Conservation (phyloP, 2,329 filamentous ascomycete species). For the Sporothrix brasiliensis region DNA sequence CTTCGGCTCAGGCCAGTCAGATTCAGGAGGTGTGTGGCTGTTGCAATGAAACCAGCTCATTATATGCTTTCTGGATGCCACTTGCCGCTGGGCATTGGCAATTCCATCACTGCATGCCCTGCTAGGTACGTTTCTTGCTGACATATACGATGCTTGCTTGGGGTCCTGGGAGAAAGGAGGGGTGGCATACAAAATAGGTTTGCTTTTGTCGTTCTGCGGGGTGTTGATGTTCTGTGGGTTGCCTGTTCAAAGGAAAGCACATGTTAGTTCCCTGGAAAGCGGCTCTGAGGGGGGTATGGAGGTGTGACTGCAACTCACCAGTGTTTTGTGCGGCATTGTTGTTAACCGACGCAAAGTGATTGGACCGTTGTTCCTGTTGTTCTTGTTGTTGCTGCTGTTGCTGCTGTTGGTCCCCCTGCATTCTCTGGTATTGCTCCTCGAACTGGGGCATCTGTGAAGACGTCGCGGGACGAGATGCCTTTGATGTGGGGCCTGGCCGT, state of each 20-base stretch:
- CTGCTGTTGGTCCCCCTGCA: slow-evolving; percentile 26
- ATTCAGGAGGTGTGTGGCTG: not conserved
- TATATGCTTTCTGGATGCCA: not conserved
- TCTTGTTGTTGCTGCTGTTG: slow-evolving; percentile 24
- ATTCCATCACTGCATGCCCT: not conserved
- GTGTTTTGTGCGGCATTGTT: slow-evolving; percentile 9
- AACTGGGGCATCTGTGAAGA: slow-evolving; percentile 34
- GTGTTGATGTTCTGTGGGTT: not conserved
- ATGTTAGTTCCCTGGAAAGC: not conserved
- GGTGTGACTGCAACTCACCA: not conserved
- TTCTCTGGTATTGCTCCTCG: slow-evolving; percentile 33
- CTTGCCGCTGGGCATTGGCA: slow-evolving; percentile 14
- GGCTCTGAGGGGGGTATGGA: not conserved
- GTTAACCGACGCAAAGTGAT: slow-evolving; percentile 22
- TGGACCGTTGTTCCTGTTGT: slow-evolving; percentile 27
- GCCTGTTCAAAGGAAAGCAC: not conserved
- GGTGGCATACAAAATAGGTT: slow-evolving; percentile 33
- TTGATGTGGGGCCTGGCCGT: slow-evolving; percentile 17
- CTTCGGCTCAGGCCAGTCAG: slow-evolving; percentile 1
- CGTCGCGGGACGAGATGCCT: not conserved
- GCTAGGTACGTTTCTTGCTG: slow-evolving; percentile 9
- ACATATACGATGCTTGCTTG: not conserved
- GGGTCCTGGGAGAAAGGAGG: slow-evolving; percentile 3
- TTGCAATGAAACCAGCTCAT: not conserved
- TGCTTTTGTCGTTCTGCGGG: slow-evolving; percentile 3